Conservation (phyloP, 192 early-diverging fungal genomes). For the Chytriomyces hyalinus region DNA sequence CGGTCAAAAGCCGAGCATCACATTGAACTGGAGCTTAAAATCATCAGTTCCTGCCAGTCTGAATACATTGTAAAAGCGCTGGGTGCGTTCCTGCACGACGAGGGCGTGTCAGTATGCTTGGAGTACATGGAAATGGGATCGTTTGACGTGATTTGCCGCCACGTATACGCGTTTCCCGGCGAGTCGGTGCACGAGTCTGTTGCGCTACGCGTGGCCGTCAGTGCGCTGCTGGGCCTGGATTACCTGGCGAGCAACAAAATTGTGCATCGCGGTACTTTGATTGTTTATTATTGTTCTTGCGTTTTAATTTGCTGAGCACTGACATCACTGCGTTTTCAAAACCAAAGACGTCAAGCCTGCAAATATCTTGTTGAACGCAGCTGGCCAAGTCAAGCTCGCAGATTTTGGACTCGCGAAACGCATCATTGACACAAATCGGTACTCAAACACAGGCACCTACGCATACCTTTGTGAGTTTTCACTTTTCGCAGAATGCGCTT, state of each 20-base stretch:
- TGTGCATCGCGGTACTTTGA: constrained; percentile 79
- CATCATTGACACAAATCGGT: constrained; percentile 79
- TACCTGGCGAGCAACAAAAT: constrained; percentile 84
- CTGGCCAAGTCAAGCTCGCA: constrained; percentile 90
- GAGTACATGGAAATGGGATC: constrained; percentile 93
- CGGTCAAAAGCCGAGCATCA: constrained; percentile 65
- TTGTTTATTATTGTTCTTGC: not conserved
- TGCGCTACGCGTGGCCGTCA: constrained; percentile 81
- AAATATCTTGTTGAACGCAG: constrained; percentile 88
- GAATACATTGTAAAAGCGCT: constrained; percentile 92
- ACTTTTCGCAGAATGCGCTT: not conserved
- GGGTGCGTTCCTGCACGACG: constrained; percentile 85
- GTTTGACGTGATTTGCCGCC: constrained; percentile 87
- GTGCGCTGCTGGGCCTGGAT: constrained; percentile 85
- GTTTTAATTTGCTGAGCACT: not conserved
- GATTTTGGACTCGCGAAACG: constrained; percentile 96
- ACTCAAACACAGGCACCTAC: constrained; percentile 94
- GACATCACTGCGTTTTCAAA: not conserved
- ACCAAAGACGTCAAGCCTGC: constrained; percentile 92
- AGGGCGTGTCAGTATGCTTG: constrained; percentile 90
- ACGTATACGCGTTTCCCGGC: constrained; percentile 35
- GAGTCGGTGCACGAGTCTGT: constrained; percentile 85
- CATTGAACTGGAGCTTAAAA: constrained; percentile 87
- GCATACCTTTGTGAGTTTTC: constrained; percentile 76
- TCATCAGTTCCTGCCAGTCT: constrained; percentile 86